A percentile compares a stretch with the other conserved stretches of the same genome.
These are phyloP conservation scores for Saturnispora hagleri DNA, from an alignment of 805 yeast species.

Conservation along the genomic window DNA sequence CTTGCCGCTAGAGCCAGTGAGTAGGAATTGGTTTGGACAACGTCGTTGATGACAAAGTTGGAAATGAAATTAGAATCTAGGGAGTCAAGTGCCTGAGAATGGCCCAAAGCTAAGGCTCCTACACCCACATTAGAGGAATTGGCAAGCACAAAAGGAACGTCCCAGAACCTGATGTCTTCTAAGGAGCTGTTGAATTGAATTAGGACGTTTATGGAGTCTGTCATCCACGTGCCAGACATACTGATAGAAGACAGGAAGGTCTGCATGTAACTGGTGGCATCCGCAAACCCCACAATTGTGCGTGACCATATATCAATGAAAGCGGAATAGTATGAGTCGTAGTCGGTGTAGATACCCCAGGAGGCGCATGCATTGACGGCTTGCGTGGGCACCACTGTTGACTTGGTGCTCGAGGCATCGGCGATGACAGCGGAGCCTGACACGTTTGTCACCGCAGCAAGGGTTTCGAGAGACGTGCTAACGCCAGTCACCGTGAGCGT, in stretches of 20 bases:
- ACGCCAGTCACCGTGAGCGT: background rate
- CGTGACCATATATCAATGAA: constrained; percentile 10
- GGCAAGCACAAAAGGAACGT: constrained; percentile 30
- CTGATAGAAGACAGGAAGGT: constrained; percentile 17
- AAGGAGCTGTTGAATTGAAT: background rate
- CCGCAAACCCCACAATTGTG: constrained; percentile 9
- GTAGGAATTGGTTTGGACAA: constrained; percentile 33
- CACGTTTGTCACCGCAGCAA: background rate
- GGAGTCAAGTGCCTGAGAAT: constrained; percentile 13
- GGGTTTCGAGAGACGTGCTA: background rate
- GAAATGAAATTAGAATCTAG: constrained; percentile 27
- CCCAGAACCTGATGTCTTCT: constrained; percentile 14
- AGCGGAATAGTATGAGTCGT: constrained; percentile 13
- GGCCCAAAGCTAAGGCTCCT: constrained; percentile 42
- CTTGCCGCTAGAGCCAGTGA: constrained; percentile 33
- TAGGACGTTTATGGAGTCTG: constrained; percentile 19
- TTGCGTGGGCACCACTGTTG: constrained; percentile 1
- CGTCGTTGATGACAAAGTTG: constrained; percentile 21
- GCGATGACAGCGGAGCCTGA: constrained; percentile 1
- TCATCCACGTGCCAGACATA: constrained; percentile 19
- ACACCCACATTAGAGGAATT: constrained; percentile 29
- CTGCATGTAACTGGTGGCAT: constrained; percentile 13
- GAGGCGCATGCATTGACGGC: constrained; percentile 17
- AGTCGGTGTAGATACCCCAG: constrained; percentile 19
- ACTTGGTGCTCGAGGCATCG: background rate